Percentiles rank a stretch among this genome's conserved stretches.
These are phyloP conservation scores for Rubia balearica DNA, from an alignment of 305 asterid species.

Conservation along the genomic window DNA sequence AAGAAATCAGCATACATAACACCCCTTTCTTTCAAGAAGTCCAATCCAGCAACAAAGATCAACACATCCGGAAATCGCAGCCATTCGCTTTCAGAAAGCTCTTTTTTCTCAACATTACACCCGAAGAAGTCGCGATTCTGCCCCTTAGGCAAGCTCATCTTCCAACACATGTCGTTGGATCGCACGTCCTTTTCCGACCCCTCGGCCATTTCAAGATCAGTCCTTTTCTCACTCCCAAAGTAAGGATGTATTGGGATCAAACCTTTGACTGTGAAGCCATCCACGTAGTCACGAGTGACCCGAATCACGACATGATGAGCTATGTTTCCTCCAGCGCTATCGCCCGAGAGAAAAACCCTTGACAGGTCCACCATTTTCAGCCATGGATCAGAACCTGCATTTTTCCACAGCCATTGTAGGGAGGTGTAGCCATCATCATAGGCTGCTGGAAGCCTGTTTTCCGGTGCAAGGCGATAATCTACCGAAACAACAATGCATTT, in stretches of 20 bases:
- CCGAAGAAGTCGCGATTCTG: conserved; percentile 46
- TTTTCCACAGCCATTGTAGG: conserved; percentile 41
- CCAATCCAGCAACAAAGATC: conserved; percentile 59
- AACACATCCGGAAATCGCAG: conserved; percentile 37
- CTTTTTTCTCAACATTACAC: conserved; percentile 44
- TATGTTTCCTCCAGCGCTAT: conserved; percentile 79
- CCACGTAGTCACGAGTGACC: conserved; percentile 5
- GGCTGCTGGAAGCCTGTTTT: conserved; percentile 62
- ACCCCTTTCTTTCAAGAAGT: conserved; percentile 79
- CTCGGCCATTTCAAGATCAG: conserved; percentile 39
- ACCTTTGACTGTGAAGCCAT: conserved; percentile 34
- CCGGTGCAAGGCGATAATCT: conserved; percentile 82
- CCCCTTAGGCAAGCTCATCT: conserved; percentile 58
- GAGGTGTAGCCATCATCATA: conserved; percentile 51
- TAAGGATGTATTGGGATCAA: conserved; percentile 65
- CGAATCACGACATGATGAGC: conserved; percentile 52
- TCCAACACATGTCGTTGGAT: conserved; percentile 71
- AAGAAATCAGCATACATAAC: conserved; percentile 47
- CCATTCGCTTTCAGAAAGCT: conserved; percentile 32
- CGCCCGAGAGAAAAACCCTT: conserved; percentile 57
- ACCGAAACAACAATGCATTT: conserved; percentile 43
- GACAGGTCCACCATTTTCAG: conserved; percentile 37
- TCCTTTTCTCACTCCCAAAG: conserved; percentile 54
- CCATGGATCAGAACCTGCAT: conserved; percentile 35
- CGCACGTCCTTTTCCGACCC: conserved; percentile 34